A percentile compares a stretch with the other conserved stretches of the same genome.
phyloP scores from a whole-genome alignment of 1,284 basidiomycete species.

The Cryptococcus depauperatus region DNA sequence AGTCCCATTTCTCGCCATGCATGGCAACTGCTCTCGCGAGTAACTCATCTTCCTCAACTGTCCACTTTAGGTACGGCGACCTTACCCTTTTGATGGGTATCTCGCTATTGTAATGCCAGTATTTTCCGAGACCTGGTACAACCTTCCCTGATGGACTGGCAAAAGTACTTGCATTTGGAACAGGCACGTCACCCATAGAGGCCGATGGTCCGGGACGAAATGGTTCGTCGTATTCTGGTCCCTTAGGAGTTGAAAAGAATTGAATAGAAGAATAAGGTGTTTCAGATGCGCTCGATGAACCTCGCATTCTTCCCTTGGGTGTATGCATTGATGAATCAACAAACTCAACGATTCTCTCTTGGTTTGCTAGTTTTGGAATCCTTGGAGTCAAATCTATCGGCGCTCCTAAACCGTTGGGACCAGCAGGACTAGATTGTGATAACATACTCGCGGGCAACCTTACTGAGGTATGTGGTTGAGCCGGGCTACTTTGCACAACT shows the following conservation, averaged over 20 bases:
- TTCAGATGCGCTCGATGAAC: slow-evolving; percentile 15
- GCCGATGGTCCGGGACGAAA: neutral
- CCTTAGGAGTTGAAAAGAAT: slow-evolving; percentile 12
- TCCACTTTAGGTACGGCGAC: slow-evolving; percentile 43
- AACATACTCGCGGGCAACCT: too few relatives aligned
- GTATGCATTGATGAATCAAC: slow-evolving; percentile 18
- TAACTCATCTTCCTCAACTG: slow-evolving; percentile 43
- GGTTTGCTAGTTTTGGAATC: neutral
- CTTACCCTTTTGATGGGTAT: slow-evolving; percentile 37
- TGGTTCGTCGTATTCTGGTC: slow-evolving; percentile 5
- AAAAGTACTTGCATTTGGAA: slow-evolving; percentile 9
- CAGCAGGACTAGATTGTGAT: too few relatives aligned
- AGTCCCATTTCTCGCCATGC: slow-evolving; percentile 45
- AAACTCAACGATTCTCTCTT: neutral
- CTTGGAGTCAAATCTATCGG: slow-evolving; percentile 27
- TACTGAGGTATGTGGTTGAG: slow-evolving; percentile 11
- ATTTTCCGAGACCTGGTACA: slow-evolving; percentile 41
- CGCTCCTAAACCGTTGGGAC: slow-evolving; percentile 31
- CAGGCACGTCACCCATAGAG: neutral
- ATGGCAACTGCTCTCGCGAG: slow-evolving; percentile 40
- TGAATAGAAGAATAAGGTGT: slow-evolving; percentile 19
- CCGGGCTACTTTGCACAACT: neutral
- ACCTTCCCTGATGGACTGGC: slow-evolving; percentile 31
- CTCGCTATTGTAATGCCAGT: slow-evolving; percentile 37
- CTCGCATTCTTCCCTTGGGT: slow-evolving; percentile 18